phyloP scores from a whole-genome alignment of 2,329 filamentous ascomycete species.

The Fusarium sp. region DNA sequence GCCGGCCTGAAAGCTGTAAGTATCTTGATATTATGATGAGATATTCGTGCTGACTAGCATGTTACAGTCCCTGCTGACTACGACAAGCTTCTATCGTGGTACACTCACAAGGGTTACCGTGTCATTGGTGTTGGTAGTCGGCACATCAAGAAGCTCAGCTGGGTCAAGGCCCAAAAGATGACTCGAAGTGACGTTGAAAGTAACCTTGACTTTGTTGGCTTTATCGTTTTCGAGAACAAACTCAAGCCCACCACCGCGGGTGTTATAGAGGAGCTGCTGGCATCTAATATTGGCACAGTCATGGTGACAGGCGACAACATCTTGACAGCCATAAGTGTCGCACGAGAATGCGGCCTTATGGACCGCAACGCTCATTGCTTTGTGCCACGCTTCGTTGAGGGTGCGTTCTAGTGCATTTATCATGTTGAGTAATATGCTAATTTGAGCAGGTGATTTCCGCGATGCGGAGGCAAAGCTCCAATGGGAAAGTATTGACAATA shows the following conservation, averaged over 20 bases:
- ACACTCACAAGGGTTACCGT: constrained; percentile 94
- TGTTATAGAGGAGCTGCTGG: constrained; percentile 81
- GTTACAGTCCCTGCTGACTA: constrained; percentile 80
- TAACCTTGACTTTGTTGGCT: constrained; percentile 86
- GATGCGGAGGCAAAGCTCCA: constrained; percentile 77
- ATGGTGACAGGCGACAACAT: constrained; percentile 99
- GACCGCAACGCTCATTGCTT: constrained; percentile 87
- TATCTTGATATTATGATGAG: constrained; percentile 18
- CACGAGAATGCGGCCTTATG: constrained; percentile 86
- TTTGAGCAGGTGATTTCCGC: constrained; percentile 67
- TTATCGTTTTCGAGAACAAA: constrained; percentile 99
- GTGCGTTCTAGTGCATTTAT: constrained; percentile 46
- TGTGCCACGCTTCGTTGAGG: constrained; percentile 85
- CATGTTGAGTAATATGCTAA: constrained; percentile 18
- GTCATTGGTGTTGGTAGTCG: constrained; percentile 96
- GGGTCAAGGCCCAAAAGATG: constrained; percentile 96
- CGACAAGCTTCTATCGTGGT: constrained; percentile 86
- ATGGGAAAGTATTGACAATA: constrained; percentile 97
- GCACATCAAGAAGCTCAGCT: constrained; percentile 85
- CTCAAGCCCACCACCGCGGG: constrained; percentile 85
- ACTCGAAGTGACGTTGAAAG: constrained; percentile 85
- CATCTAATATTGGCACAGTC: constrained; percentile 85
- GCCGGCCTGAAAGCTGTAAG: constrained; percentile 79
- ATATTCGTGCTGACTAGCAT: constrained; percentile 30
- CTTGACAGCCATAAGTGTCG: constrained; percentile 93